These are phyloP conservation scores for Emergomyces africanus DNA, from an alignment of 2,329 filamentous ascomycete genomes.

Conservation along the genomic window DNA sequence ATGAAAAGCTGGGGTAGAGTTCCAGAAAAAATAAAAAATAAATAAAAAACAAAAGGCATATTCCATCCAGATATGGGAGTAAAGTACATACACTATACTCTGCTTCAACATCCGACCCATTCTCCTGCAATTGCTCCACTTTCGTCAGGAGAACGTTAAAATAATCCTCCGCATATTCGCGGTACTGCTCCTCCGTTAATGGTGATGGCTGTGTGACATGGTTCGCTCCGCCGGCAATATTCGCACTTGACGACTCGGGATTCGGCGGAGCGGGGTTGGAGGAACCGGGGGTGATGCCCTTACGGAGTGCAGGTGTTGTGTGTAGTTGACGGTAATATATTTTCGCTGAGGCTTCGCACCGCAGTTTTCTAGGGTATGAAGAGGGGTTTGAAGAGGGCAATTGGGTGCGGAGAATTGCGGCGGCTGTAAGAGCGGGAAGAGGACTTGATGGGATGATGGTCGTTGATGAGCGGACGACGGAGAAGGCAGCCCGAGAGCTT, in stretches of 20 bases:
- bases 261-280: constrained; percentile 38
- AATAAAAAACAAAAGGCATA: too few relatives aligned
- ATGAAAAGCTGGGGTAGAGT: background rate
- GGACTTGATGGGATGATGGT: constrained; percentile 6
- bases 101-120: constrained; percentile 62
- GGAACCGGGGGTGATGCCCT: constrained; percentile 49
- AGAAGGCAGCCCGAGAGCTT: constrained; percentile 28
- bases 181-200: constrained; percentile 59
- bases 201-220: constrained; percentile 45
- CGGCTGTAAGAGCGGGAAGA: background rate
- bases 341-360: background rate
- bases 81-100: constrained; percentile 63
- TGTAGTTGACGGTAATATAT: constrained; percentile 17
- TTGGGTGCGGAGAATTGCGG: constrained; percentile 5
- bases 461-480: constrained; percentile 14
- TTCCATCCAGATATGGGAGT: background rate
- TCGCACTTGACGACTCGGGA: constrained; percentile 22
- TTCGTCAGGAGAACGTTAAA: constrained; percentile 47
- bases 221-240: constrained; percentile 29
- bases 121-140: constrained; percentile 60
- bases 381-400: background rate
- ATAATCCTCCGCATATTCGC: constrained; percentile 63
- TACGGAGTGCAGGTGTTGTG: constrained; percentile 22
- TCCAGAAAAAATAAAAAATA: too few relatives aligned
- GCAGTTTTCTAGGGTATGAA: background rate